Base-by-base conservation (phyloP, 73 alveolate species). In the Paramecium caudatum region DNA sequence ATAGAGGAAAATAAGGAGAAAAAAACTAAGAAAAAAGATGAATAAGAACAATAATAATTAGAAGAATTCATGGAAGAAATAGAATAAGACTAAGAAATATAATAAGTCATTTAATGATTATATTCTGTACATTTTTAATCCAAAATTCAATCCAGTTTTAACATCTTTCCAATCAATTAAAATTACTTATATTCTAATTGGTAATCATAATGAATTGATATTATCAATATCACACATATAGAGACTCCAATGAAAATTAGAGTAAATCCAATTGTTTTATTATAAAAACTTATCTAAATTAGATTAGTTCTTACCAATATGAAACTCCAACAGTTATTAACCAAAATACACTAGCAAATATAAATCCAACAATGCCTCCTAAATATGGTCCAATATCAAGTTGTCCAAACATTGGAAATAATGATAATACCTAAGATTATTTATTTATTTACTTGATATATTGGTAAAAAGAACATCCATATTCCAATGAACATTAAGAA, bases 401-500 rank as follows among this genome's bases (percentile, higher is more conserved):
- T 43, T 74, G 43, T 41, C 88, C 88, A 41, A 74, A 74, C 68
- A 74, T 74, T 16, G 88, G 88, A 45, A 74, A 74, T 19, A 74
- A 45, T 2, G 62, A 74, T 27, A 74, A 37, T 12, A 74, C 88
- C 88, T 74, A 19, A 12, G 7, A 10, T 12, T 12, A 1, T 15
- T 41, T 2, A 39, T 9, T 1, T 3, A 0, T 1, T 27, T 39
- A 74, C 88, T 13, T 74, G 43, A 74, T 74, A 74, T 0, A 74
- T 74, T 4, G 88, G 88, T 19, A 74, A 39, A 43, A 74, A 74
- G 65, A 74, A 74, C 88, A 74, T 74, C 88, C 88, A 74, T 41
- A 74, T 74, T 8, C 88, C 88, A 10, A 74, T 17, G 10, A 74
- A 23, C 88, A 74, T 74, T 19, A 74, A 37, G 2, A 37, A 19